Base-by-base conservation (phyloP, 345 rosid species). In the Mangifera indica region DNA sequence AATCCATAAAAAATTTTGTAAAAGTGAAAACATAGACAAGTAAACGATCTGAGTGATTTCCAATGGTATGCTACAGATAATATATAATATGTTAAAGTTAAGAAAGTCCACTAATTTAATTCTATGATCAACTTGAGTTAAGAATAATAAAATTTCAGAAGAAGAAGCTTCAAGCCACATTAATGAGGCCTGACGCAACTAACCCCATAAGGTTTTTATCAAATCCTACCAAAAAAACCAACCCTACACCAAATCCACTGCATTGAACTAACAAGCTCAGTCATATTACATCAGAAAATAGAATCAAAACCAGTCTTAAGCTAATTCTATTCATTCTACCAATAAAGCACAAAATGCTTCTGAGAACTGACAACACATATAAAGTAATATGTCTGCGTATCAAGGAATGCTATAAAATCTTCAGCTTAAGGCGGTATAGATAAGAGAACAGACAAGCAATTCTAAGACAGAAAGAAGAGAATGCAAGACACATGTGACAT, bases 1-100 rank as follows among this genome's bases (percentile, higher is more conserved):
- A 65, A 45, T 67, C 52, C 70, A 74, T 32, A 21, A 40, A 69
- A 67, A 40, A 34, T 66, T 64, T 51, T 69, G 29, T 48, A 52
- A 25, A 40, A 21, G n/a, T 22, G 20, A 24, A 71, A 34, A 45
- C 32, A 26, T 59, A 14, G 42, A 53, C 34, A 60, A 40, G 54
- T 20, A 20, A 13, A 45, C 2, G 59, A 34, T 13, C 17, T 53
- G 17, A 46, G 54, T 37, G 15, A n/a, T 20, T 64, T 42, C 67
- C 63, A 13, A 60, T 22, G 26, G 18, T 24, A 25, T 22, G 53
- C 64, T 13, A 12, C 44, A 57, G 46, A 57, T 11, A 40, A 61
- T 53, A 64, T 25, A 18, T 49, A 11, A 49, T 10, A 49, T 18
- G 10, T 56, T 15, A 5, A 72, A 15, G 7, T 5, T 37, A 37